Percentiles rank a stretch among this genome's conserved stretches.
Evolutionary conservation across 495 filamentous ascomycete species (phyloP).

Genomic region (Aspergillus ellipticus): DNA sequence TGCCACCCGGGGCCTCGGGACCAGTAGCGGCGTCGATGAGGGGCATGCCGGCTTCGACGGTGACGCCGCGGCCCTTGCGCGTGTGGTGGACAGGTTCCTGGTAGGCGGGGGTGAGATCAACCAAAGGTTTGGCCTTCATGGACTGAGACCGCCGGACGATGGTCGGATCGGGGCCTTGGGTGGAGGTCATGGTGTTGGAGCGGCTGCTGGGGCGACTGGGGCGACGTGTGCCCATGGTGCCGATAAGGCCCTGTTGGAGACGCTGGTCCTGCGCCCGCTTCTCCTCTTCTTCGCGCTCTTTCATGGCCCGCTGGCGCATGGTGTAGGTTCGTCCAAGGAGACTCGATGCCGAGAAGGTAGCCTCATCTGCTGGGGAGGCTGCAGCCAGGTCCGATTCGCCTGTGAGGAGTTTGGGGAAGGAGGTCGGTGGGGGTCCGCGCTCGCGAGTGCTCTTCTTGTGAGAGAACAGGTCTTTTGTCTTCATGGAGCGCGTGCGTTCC

Average conservation of each 20-base stretch:
- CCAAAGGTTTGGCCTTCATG: slow-evolving; percentile 55
- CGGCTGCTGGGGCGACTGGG: slow-evolving; percentile 25
- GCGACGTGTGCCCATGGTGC: slow-evolving; percentile 9
- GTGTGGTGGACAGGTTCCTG: slow-evolving; percentile 69
- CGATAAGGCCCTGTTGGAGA: slow-evolving; percentile 24
- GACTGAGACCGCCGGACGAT: slow-evolving; percentile 28
- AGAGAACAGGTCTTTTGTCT: slow-evolving; percentile 24
- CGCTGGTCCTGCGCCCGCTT: slow-evolving; percentile 34
- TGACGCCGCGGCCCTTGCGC: slow-evolving; percentile 64
- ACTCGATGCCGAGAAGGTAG: slow-evolving; percentile 53
- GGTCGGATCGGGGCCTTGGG: slow-evolving; percentile 20
- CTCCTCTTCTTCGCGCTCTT: slow-evolving; percentile 48
- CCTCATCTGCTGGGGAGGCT: slow-evolving; percentile 29
- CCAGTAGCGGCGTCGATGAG: slow-evolving; percentile 66
- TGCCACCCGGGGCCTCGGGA: slow-evolving; percentile 40
- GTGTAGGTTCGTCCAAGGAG: slow-evolving; percentile 63
- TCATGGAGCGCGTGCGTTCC: slow-evolving; percentile 17
- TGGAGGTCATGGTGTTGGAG: slow-evolving; percentile 36
- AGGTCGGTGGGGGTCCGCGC: slow-evolving; percentile 42
- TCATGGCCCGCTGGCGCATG: slow-evolving; percentile 53
- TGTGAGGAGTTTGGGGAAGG: slow-evolving; percentile 34
- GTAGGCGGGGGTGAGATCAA: slow-evolving; percentile 74
- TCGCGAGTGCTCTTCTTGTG: slow-evolving; percentile 38
- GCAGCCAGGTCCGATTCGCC: slow-evolving; percentile 24
- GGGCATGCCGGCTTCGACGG: slow-evolving; percentile 53